phyloP scores from a whole-genome alignment of 2,329 filamentous ascomycete genomes.

The Aspergillus viridinutans region DNA sequence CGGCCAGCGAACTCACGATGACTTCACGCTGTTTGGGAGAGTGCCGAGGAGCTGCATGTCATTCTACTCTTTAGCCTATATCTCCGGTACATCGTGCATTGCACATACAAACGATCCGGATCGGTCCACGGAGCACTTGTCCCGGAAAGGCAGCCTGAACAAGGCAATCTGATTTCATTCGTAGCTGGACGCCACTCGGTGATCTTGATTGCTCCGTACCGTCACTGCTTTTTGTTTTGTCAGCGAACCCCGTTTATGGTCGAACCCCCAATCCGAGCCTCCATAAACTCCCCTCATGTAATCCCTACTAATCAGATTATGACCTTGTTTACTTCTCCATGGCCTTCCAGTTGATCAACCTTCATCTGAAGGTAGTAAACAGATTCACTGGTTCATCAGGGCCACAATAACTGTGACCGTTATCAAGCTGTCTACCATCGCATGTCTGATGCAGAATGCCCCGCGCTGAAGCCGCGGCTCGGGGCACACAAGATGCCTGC shows the following conservation, averaged over 20 bases:
- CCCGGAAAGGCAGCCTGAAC: background rate
- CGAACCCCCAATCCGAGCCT: constrained; percentile 3
- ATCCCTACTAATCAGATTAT: background rate
- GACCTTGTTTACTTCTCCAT: constrained; percentile 11
- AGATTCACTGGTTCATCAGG: constrained; percentile 2
- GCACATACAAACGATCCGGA: background rate
- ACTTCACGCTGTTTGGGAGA: background rate
- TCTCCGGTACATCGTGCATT: background rate
- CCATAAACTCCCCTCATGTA: constrained; percentile 9
- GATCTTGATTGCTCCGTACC: background rate
- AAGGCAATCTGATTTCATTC: background rate
- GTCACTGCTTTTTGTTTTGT: constrained; percentile 19
- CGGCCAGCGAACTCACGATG: background rate
- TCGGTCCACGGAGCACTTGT: background rate
- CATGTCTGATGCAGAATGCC: constrained; percentile 30
- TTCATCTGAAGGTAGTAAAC: constrained; percentile 17
- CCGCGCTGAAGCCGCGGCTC: constrained; percentile 21
- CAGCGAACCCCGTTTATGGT: constrained; percentile 23
- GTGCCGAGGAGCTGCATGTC: background rate
- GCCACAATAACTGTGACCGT: constrained; percentile 3
- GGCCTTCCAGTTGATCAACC: constrained; percentile 17
- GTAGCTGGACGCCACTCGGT: background rate
- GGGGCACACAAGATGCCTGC: constrained; percentile 24
- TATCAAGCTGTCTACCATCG: constrained; percentile 9
- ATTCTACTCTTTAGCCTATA: background rate